phyloP scores from a whole-genome alignment of 2,329 filamentous ascomycete species.

The Keithomyces neogunnii region DNA sequence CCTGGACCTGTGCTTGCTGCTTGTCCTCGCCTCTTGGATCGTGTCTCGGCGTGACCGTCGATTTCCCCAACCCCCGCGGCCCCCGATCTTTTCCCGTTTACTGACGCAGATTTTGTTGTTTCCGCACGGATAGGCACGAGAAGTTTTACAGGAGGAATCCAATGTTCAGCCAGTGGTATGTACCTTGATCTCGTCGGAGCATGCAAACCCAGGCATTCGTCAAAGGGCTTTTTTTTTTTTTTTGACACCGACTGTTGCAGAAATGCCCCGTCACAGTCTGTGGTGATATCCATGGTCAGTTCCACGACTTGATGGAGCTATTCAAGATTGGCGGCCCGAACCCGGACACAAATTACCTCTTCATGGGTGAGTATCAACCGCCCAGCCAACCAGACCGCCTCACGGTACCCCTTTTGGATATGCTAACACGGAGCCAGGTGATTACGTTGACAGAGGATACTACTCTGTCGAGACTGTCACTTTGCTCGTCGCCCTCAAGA shows the following conservation, averaged over 20 bases:
- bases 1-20: not conserved
- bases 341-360: slow-evolving; percentile 97
- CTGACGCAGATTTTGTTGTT: slow-evolving; percentile 19
- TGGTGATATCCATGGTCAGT: slow-evolving; percentile 98
- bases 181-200: slow-evolving; percentile 11
- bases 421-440: slow-evolving; percentile 46
- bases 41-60: not conserved
- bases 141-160: slow-evolving; percentile 94
- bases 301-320: slow-evolving; percentile 98
- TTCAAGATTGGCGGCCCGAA: slow-evolving; percentile 98
- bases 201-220: too few species aligned
- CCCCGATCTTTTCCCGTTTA: not conserved
- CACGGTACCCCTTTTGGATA: not conserved
- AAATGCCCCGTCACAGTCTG: slow-evolving; percentile 99
- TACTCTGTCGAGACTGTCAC: slow-evolving; percentile 98
- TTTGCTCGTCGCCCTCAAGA: slow-evolving; percentile 91
- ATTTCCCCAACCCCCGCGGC: not conserved
- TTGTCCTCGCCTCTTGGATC: not conserved
- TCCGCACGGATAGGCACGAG: slow-evolving; percentile 59
- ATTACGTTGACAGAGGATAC: slow-evolving; percentile 98
- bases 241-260: slow-evolving; percentile 30
- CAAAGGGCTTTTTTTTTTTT: not conserved
- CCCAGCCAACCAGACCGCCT: not conserved
- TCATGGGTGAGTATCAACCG: slow-evolving; percentile 69
- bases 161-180: slow-evolving; percentile 97